A percentile compares a stretch with the other conserved stretches of the same genome.
Evolutionary conservation across 306 rosid genomes (phyloP).

Genomic region (Cyamopsis tetragonoloba): DNA sequence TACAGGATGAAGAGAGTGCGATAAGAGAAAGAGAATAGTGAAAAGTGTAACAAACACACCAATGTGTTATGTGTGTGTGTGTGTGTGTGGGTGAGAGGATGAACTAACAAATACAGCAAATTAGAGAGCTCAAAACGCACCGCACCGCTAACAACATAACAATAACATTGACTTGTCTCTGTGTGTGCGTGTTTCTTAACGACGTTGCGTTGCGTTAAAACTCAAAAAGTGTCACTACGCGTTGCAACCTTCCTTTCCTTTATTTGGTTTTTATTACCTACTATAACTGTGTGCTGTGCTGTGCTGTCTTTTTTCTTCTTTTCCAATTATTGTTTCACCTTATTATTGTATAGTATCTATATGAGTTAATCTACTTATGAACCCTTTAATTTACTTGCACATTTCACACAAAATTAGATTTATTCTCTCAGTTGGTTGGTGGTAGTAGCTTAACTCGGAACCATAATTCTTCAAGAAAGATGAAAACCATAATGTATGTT

Average conservation of each 20-base stretch:
- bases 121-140: neutral
- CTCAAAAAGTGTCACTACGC: neutral
- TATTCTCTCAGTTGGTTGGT: no score
- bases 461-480: no score
- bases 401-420: no score
- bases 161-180: conserved; percentile 4
- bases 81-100: neutral
- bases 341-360: no score
- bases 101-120: neutral
- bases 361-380: no score
- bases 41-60: neutral
- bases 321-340: no score
- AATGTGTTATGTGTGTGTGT: neutral
- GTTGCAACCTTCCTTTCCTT: neutral
- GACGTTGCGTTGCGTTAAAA: neutral
- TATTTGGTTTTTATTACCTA: neutral
- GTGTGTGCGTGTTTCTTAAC: conserved; percentile 6
- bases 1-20: neutral
- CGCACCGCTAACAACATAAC: conserved; percentile 24
- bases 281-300: neutral
- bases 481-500: no score
- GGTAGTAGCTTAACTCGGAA: no score
- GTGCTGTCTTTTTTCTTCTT: no score
- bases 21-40: neutral
- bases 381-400: no score